phyloP scores from a whole-genome alignment of 1,284 basidiomycete genomes.

The Marasmius oreades region DNA sequence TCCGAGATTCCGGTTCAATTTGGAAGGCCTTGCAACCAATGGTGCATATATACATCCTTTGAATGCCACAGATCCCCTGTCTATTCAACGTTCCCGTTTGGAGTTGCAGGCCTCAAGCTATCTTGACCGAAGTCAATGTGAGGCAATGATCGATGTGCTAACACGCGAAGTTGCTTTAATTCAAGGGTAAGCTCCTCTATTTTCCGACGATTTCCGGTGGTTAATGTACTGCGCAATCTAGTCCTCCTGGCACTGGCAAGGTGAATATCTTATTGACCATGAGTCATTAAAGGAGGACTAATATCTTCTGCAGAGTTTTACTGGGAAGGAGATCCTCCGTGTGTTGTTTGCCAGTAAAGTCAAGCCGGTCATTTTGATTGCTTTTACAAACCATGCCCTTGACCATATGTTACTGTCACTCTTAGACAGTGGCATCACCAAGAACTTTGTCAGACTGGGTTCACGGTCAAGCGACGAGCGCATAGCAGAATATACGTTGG shows the following conservation, averaged over 20 bases:
- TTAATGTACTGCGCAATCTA: slow-evolving; percentile 22
- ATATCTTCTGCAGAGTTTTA: slow-evolving; percentile 46
- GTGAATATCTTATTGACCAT: slow-evolving; percentile 27
- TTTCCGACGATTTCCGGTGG: neutral
- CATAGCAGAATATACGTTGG: slow-evolving; percentile 55
- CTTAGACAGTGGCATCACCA: slow-evolving; percentile 58
- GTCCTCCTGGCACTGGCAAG: slow-evolving; percentile 77
- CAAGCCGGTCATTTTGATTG: slow-evolving; percentile 62
- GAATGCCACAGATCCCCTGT: slow-evolving; percentile 30
- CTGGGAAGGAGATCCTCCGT: slow-evolving; percentile 62
- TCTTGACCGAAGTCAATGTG: slow-evolving; percentile 64
- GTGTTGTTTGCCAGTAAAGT: slow-evolving; percentile 52
- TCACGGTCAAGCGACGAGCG: slow-evolving; percentile 56
- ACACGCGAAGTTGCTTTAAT: slow-evolving; percentile 60
- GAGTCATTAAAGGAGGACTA: neutral
- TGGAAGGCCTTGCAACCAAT: slow-evolving; percentile 30
- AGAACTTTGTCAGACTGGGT: slow-evolving; percentile 61
- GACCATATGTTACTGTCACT: slow-evolving; percentile 65
- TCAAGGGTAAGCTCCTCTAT: slow-evolving; percentile 53
- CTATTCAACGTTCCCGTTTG: slow-evolving; percentile 36
- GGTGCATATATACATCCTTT: slow-evolving; percentile 21
- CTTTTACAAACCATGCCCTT: slow-evolving; percentile 74
- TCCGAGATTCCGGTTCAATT: slow-evolving; percentile 47
- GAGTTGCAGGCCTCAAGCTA: slow-evolving; percentile 42
- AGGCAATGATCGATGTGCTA: slow-evolving; percentile 60